phyloP scores from a whole-genome alignment of 495 filamentous ascomycete genomes.

The Talaromyces nanjingensis region DNA sequence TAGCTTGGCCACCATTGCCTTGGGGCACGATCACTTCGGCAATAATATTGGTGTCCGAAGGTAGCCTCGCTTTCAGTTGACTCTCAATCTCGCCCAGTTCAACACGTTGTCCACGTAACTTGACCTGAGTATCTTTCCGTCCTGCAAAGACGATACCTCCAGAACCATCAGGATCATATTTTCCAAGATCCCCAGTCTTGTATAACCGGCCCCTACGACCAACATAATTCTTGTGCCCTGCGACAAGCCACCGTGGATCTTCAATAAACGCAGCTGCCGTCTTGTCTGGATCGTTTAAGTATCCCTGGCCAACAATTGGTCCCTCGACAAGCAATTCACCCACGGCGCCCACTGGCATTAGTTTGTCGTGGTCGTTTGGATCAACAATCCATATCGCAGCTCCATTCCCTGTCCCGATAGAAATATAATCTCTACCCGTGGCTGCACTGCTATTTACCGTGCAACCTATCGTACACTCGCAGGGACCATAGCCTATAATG shows the following conservation, averaged over 20 bases:
- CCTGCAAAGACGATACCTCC: constrained; percentile 49
- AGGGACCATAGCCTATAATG: constrained; percentile 46
- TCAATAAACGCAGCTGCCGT: constrained; percentile 41
- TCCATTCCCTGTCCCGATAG: constrained; percentile 9
- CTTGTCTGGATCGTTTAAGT: constrained; percentile 40
- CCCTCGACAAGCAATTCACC: constrained; percentile 52
- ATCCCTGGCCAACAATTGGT: constrained; percentile 44
- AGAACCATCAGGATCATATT: constrained; percentile 46
- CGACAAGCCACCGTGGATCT: constrained; percentile 39
- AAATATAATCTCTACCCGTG: constrained; percentile 18
- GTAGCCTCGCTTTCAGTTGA: constrained; percentile 26
- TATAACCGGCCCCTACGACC: constrained; percentile 37
- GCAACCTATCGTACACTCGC: constrained; percentile 42
- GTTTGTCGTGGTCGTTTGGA: constrained; percentile 33
- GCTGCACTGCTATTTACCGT: constrained; percentile 38
- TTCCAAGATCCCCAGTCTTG: constrained; percentile 47
- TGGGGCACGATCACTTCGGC: constrained; percentile 33
- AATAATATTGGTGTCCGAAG: constrained; percentile 25
- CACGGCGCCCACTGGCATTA: constrained; percentile 43
- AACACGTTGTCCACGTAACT: constrained; percentile 55
- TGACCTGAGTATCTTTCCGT: constrained; percentile 56
- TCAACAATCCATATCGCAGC: constrained; percentile 41
- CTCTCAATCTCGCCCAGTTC: constrained; percentile 51
- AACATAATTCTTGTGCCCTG: constrained; percentile 25
- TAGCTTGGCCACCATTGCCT: constrained; percentile 22